These are phyloP conservation scores for Phytophthora sp. DNA, from an alignment of 352 stramenopile species.

Conservation along the genomic window DNA sequence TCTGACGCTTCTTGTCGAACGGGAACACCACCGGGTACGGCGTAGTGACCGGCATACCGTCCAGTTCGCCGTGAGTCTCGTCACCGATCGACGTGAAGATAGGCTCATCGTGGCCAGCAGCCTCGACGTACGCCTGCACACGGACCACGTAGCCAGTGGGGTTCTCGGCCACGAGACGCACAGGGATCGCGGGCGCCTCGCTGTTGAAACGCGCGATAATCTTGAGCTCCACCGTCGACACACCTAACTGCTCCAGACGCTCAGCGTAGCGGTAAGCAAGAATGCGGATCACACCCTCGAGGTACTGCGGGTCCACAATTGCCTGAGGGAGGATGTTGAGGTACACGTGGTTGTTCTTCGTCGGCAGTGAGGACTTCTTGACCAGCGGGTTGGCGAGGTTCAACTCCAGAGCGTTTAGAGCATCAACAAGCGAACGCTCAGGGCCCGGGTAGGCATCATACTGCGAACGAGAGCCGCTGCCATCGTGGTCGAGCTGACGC, in stretches of 20 bases:
- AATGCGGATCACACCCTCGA: conserved; percentile 96
- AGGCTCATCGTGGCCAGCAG: conserved; percentile 74
- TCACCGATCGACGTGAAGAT: conserved; percentile 93
- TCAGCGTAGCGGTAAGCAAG: conserved; percentile 88
- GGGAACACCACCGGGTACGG: conserved; percentile 97
- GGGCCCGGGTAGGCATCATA: conserved; percentile 93
- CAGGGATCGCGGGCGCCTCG: conserved; percentile 94
- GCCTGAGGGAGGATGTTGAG: conserved; percentile 97
- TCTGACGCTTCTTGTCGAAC: conserved; percentile 95
- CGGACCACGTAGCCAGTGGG: conserved; percentile 99
- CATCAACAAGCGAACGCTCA: conserved; percentile 98
- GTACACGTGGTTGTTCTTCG: conserved; percentile 99
- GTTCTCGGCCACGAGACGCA: conserved; percentile 97
- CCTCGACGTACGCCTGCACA: conserved; percentile 99
- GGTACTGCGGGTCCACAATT: conserved; percentile 94
- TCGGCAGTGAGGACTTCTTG: conserved; percentile 69
- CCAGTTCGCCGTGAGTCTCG: conserved; percentile 91
- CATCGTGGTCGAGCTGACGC: conserved; percentile 85
- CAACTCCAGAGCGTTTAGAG: conserved; percentile 97
- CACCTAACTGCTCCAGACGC: conserved; percentile 91
- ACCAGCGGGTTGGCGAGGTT: conserved; percentile 93
- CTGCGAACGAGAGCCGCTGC: conserved; percentile 76
- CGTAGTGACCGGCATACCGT: conserved; percentile 94
- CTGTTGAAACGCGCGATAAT: conserved; percentile 94
- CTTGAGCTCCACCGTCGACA: conserved; percentile 98